Evolutionary conservation across 495 filamentous ascomycete genomes (phyloP).

Genomic region (Xylaria acuta): DNA sequence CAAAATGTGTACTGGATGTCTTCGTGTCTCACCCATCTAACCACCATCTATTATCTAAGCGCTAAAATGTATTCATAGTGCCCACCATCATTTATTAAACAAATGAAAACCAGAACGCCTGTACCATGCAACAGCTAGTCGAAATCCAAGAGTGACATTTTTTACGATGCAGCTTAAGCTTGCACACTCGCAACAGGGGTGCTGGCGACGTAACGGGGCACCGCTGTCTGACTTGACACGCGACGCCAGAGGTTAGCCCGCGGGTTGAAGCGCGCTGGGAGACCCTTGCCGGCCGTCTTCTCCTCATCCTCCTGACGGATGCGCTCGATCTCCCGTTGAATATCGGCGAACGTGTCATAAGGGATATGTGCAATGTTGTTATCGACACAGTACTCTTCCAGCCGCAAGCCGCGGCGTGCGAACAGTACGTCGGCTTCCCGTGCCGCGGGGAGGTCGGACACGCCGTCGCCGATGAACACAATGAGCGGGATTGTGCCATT

Average conservation of each 20-base stretch:
- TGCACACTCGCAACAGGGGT: conserved; percentile 49
- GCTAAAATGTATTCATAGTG: neutral
- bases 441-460: conserved; percentile 76
- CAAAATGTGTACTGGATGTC: neutral
- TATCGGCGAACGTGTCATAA: conserved; percentile 72
- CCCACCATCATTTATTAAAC: neutral
- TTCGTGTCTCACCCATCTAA: neutral
- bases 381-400: conserved; percentile 75
- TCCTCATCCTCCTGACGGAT: conserved; percentile 67
- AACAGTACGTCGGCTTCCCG: conserved; percentile 80
- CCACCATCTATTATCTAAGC: neutral
- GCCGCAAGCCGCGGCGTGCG: conserved; percentile 68
- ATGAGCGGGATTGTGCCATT: conserved; percentile 72
- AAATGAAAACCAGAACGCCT: conserved; percentile 16
- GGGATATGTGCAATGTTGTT: conserved; percentile 67
- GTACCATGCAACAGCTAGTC: conserved; percentile 66
- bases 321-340: conserved; percentile 66
- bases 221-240: conserved; percentile 59
- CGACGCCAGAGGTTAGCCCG: conserved; percentile 75
- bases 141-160: conserved; percentile 65
- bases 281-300: conserved; percentile 69
- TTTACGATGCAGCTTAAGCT: conserved; percentile 52
- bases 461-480: conserved; percentile 80
- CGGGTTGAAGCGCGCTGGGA: conserved; percentile 70
- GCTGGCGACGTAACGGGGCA: conserved; percentile 63